A percentile compares a stretch with the other conserved stretches of the same genome.
Conservation (phyloP, 2,329 filamentous ascomycete genomes). For the Aureobasidium sp. region DNA sequence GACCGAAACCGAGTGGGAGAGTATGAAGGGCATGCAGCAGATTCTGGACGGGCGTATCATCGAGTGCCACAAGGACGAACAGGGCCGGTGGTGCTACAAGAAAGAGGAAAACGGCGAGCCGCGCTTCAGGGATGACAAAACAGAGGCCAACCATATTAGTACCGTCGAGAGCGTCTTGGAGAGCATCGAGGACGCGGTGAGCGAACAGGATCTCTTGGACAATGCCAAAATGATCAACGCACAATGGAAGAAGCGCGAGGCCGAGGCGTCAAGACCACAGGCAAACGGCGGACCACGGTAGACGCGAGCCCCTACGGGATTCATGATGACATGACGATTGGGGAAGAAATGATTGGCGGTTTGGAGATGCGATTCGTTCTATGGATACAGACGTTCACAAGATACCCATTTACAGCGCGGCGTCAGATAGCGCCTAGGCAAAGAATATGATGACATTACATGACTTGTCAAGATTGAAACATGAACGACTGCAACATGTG, state of each 20-base stretch:
- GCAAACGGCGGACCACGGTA: background rate
- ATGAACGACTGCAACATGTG: background rate
- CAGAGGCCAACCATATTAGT: constrained; percentile 77
- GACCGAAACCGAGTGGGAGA: constrained; percentile 72
- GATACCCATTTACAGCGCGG: constrained; percentile 6
- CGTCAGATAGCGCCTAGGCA: background rate
- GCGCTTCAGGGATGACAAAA: constrained; percentile 87
- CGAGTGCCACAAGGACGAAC: constrained; percentile 75
- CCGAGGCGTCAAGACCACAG: constrained; percentile 15
- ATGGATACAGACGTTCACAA: background rate
- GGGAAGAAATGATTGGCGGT: background rate
- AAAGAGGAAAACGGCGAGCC: constrained; percentile 45
- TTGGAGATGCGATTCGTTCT: background rate
- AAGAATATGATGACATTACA: background rate
- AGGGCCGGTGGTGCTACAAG: constrained; percentile 69
- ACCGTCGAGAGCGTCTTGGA: constrained; percentile 81
- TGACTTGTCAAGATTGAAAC: background rate
- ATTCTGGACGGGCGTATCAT: constrained; percentile 82
- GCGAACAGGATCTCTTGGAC: constrained; percentile 67
- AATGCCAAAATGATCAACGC: constrained; percentile 64
- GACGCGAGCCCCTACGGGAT: background rate
- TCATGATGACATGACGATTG: background rate
- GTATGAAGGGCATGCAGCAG: constrained; percentile 62
- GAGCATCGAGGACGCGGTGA: constrained; percentile 80
- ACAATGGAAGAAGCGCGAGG: constrained; percentile 63